phyloP scores from a whole-genome alignment of 2,329 filamentous ascomycete genomes.

The Arthroderma sp. region DNA sequence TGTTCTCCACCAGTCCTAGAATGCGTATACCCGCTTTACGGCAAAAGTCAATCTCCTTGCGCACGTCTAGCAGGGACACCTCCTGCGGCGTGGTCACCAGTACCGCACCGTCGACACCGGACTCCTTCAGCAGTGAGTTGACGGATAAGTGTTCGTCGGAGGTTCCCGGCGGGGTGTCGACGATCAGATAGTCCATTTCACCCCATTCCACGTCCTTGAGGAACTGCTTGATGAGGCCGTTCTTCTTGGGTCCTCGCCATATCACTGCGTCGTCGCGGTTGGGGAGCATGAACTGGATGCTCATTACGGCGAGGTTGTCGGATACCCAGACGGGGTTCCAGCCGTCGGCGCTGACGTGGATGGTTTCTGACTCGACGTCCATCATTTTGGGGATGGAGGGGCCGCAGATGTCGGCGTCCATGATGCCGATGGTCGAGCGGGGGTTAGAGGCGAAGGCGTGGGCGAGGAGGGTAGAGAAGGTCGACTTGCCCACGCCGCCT shows the following conservation, averaged over 20 bases:
- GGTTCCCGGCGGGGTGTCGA: conserved; percentile 92
- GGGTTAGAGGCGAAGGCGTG: conserved; percentile 79
- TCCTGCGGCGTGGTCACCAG: conserved; percentile 93
- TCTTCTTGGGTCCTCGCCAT: conserved; percentile 97
- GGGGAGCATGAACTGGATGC: conserved; percentile 95
- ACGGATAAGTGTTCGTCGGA: conserved; percentile 92
- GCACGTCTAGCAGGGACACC: conserved; percentile 77
- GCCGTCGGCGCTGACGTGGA: conserved; percentile 76
- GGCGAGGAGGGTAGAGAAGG: conserved; percentile 76
- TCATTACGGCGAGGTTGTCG: conserved; percentile 93
- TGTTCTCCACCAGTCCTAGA: conserved; percentile 89
- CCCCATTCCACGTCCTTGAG: conserved; percentile 98
- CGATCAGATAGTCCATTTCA: conserved; percentile 79
- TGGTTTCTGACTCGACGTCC: conserved; percentile 86
- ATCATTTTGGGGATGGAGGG: conserved; percentile 98
- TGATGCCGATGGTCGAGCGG: conserved; percentile 71
- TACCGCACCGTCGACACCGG: conserved; percentile 84
- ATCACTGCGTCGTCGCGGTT: conserved; percentile 90
- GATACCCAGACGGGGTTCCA: conserved; percentile 95
- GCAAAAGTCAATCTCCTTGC: conserved; percentile 98
- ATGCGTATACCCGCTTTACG: conserved; percentile 82
- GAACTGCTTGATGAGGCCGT: conserved; percentile 95
- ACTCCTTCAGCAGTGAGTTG: conserved; percentile 80
- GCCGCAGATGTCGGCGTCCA: conserved; percentile 97
- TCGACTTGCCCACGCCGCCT: conserved; percentile 93